Base-by-base conservation (phyloP, 352 stramenopile genomes). In the Phytophthora ohioensis region DNA sequence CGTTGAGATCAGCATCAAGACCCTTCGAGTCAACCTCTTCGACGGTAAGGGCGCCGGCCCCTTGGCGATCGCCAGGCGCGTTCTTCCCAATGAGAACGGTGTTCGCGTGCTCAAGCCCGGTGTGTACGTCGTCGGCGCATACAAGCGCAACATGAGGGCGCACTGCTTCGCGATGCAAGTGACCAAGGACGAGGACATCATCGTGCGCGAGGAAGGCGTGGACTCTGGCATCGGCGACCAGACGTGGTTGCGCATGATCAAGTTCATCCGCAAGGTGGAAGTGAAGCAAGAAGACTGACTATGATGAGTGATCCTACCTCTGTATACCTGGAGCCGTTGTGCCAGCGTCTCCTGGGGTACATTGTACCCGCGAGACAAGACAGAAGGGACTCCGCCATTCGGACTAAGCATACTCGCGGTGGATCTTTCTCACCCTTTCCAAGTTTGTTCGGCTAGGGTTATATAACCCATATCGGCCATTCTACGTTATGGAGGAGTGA, bases 401-500 rank as follows among this genome's bases (percentile, higher is more conserved):
- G 45, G 45, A 52, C 27, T 39, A 41, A 55, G 48, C 21, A 55
- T 55, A 36, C 48, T 39, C 48, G 48, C 48, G 48, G 48, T 41
- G 48, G 48, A 39, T 55, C 48, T 55, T 41, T 41, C 48, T 41
- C 48, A 55, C 31, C 48, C 48, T 55, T 55, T 55, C 48, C 48
- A 55, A 55, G 31, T 55, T 30, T 55, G 48, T 55, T 55, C 48
- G 48, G 48, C 15, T 54, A 35, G 38, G 47, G 47, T n/a, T n/a
- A n/a, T n/a, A n/a, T n/a, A n/a, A n/a, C n/a, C n/a, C n/a, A n/a
- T n/a, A n/a, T n/a, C n/a, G n/a, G n/a, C n/a, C n/a, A n/a, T n/a
- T n/a, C n/a, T n/a, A n/a, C n/a, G n/a, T n/a, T n/a, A n/a, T n/a
- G n/a, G n/a, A n/a, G n/a, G n/a, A n/a, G n/a, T n/a, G n/a, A n/a